A percentile compares a stretch with the other conserved stretches of the same genome.
Conservation (phyloP, 345 rosid species). For the Hibiscus syriacus region DNA sequence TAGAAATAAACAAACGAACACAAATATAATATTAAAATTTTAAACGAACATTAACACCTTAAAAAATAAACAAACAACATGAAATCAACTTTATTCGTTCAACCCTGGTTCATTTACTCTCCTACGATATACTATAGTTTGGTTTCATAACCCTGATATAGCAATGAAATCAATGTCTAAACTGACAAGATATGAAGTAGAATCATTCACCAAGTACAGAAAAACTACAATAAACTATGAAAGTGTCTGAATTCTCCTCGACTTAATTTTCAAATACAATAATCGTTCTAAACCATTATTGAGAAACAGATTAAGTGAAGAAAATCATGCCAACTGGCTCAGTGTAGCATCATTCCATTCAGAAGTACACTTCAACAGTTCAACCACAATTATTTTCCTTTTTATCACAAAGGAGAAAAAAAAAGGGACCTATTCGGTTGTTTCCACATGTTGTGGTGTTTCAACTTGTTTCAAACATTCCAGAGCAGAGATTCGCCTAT, state of each 20-base stretch:
- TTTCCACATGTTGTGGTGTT: constrained; percentile 46
- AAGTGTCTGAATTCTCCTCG: neutral
- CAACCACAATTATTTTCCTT: neutral
- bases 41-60: too few relatives aligned
- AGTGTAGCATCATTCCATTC: too few relatives aligned
- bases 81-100: too few relatives aligned
- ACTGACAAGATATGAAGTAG: too few relatives aligned
- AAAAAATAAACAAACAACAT: too few relatives aligned
- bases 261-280: neutral
- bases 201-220: neutral
- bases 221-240: neutral
- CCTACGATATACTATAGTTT: too few relatives aligned
- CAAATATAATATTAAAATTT: too few relatives aligned
- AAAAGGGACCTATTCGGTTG: constrained; percentile 38
- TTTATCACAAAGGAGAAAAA: neutral
- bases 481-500: constrained; percentile 59
- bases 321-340: neutral
- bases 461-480: constrained; percentile 75
- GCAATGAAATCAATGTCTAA: too few relatives aligned
- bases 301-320: neutral
- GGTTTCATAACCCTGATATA: too few relatives aligned
- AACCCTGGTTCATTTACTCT: too few relatives aligned
- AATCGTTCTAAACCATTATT: neutral
- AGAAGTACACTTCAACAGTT: neutral
- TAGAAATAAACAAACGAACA: too few relatives aligned